phyloP scores from a whole-genome alignment of 345 rosid genomes.

The Angophora floribunda region DNA sequence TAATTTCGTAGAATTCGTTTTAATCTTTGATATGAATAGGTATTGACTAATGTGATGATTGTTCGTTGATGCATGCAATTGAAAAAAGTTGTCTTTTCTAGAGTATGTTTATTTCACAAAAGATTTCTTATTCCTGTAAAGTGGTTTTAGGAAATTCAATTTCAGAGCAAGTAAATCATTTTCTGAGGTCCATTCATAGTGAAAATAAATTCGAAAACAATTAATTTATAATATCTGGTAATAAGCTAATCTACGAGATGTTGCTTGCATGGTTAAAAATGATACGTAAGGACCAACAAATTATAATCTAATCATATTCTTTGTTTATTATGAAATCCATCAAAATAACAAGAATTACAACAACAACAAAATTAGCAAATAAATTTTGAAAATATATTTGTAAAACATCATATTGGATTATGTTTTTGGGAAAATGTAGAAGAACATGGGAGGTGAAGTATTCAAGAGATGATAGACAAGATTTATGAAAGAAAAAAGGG shows the following conservation, averaged over 20 bases:
- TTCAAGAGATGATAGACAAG: background rate
- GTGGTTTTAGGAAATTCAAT: background rate
- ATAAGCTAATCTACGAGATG: background rate
- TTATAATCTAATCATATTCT: background rate
- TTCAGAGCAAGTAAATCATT: background rate
- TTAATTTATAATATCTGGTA: rapidly evolving
- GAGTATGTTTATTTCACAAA: background rate
- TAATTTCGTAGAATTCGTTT: background rate
- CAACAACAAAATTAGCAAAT: background rate
- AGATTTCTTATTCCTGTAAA: background rate
- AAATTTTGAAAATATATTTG: background rate
- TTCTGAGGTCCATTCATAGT: rapidly evolving
- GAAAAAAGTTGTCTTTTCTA: background rate
- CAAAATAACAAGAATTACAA: background rate
- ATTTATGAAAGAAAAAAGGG: background rate
- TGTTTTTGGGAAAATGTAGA: background rate
- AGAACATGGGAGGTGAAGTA: background rate
- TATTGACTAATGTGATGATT: background rate
- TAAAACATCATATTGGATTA: background rate
- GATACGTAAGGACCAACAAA: background rate
- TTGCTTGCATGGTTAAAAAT: background rate
- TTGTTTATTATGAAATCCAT: background rate
- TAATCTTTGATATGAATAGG: background rate
- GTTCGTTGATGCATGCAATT: background rate
- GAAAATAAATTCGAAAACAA: background rate